A percentile compares a stretch with the other conserved stretches of the same genome.
Conservation (phyloP, 306 rosid genomes). For the Prunus campanulata region DNA sequence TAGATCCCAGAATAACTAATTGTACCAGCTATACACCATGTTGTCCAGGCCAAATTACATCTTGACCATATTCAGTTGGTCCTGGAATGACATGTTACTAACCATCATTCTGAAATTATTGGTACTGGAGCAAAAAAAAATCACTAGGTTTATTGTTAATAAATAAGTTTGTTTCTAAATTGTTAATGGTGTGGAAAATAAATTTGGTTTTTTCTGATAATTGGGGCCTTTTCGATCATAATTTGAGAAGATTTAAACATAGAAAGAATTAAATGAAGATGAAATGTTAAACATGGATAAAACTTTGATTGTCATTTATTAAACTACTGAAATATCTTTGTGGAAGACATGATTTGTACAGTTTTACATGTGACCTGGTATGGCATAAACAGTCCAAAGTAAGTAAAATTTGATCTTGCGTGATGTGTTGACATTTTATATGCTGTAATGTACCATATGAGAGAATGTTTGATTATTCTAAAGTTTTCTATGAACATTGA, state of each 20-base stretch:
- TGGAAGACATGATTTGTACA: neutral
- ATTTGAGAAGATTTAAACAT: neutral
- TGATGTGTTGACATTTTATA: neutral
- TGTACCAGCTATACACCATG: neutral
- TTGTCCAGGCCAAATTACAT: neutral
- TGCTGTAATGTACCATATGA: neutral
- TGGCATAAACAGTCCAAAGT: neutral
- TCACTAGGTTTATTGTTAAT: too few species aligned
- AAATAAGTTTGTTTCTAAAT: neutral
- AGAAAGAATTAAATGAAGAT: neutral
- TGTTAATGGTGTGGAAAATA: neutral
- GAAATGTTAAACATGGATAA: neutral
- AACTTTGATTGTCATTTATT: neutral
- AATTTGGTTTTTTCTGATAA: neutral
- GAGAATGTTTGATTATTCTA: conserved; percentile 21
- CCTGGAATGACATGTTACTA: neutral
- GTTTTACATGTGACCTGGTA: neutral
- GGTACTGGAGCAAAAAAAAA: neutral
- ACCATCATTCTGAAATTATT: neutral
- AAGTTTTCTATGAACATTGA: conserved; percentile 17
- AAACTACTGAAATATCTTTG: neutral
- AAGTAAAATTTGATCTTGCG: conserved; percentile 1
- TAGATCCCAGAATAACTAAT: neutral
- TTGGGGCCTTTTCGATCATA: neutral
- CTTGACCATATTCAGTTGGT: neutral